Evolutionary conservation across 805 yeast species (phyloP).

Genomic region (Wickerhamiella alocasiicola): DNA sequence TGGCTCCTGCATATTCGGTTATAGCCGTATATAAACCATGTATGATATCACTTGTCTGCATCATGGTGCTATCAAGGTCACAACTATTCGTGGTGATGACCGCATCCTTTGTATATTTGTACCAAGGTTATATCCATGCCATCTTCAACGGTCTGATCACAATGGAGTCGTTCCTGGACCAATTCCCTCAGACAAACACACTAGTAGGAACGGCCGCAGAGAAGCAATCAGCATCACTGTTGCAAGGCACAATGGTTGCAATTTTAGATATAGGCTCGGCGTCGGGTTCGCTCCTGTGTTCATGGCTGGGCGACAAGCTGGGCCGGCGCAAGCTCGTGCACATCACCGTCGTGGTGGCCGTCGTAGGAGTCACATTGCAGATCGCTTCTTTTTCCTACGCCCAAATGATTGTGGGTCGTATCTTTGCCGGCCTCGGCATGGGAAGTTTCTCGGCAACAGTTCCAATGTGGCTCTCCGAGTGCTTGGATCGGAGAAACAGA

Average conservation of each 20-base stretch:
- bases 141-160: slow-evolving; percentile 36
- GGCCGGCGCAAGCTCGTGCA: slow-evolving; percentile 46
- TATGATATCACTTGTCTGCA: background rate
- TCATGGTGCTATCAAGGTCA: background rate
- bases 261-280: slow-evolving; percentile 59
- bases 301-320: slow-evolving; percentile 40
- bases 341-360: slow-evolving; percentile 36
- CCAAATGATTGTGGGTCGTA: slow-evolving; percentile 60
- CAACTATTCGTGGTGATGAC: slow-evolving; percentile 12
- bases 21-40: background rate
- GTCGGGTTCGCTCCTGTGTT: slow-evolving; percentile 48
- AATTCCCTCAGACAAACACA: slow-evolving; percentile 22
- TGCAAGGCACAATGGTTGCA: slow-evolving; percentile 27
- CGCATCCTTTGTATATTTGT: slow-evolving; percentile 18
- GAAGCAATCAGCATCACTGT: slow-evolving; percentile 15
- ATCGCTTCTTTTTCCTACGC: slow-evolving; percentile 42
- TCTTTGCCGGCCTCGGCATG: slow-evolving; percentile 54
- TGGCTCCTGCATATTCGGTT: background rate
- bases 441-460: slow-evolving; percentile 62
- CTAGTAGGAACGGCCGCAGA: slow-evolving; percentile 12
- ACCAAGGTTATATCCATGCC: slow-evolving; percentile 58
- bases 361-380: slow-evolving; percentile 49
- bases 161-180: slow-evolving; percentile 15
- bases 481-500: slow-evolving; percentile 46
- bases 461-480: slow-evolving; percentile 66